Evolutionary conservation across 2,329 filamentous ascomycete species (phyloP).

Genomic region (Diatrype stigma): DNA sequence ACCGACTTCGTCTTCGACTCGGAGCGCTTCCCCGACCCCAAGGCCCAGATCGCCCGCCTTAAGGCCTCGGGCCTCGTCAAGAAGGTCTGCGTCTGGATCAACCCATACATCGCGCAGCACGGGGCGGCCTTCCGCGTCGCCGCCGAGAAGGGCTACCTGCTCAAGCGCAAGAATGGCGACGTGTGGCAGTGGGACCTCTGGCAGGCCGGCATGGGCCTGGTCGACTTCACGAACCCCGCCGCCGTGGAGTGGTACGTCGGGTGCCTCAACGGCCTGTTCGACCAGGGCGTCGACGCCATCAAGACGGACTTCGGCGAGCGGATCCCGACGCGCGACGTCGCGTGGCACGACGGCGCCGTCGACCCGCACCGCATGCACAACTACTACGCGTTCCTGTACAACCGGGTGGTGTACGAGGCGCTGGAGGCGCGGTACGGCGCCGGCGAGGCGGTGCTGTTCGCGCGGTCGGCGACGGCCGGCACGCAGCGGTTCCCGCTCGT

Average conservation of each 20-base stretch:
- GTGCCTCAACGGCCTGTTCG: constrained; percentile 61
- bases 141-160: constrained; percentile 61
- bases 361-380: constrained; percentile 71
- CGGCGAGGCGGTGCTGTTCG: constrained; percentile 60
- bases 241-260: constrained; percentile 61
- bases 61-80: constrained; percentile 57
- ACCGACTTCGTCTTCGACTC: constrained; percentile 70
- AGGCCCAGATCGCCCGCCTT: constrained; percentile 58
- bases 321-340: constrained; percentile 61
- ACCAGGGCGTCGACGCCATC: constrained; percentile 66
- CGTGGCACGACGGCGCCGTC: constrained; percentile 55
- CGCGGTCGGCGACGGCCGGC: constrained; percentile 63
- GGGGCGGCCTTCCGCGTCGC: constrained; percentile 63
- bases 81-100: constrained; percentile 73
- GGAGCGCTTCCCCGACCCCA: constrained; percentile 65
- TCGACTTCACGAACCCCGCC: constrained; percentile 70
- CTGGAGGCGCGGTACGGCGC: constrained; percentile 50
- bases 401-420: constrained; percentile 64
- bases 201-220: constrained; percentile 72
- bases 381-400: constrained; percentile 71
- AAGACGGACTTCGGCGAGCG: constrained; percentile 76
- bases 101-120: constrained; percentile 68
- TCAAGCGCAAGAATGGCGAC: constrained; percentile 65
- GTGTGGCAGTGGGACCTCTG: constrained; percentile 75
- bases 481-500: constrained; percentile 65